Conservation (phyloP, 371 early-diverging fungal genomes). For the Gilbertella persicaria region DNA sequence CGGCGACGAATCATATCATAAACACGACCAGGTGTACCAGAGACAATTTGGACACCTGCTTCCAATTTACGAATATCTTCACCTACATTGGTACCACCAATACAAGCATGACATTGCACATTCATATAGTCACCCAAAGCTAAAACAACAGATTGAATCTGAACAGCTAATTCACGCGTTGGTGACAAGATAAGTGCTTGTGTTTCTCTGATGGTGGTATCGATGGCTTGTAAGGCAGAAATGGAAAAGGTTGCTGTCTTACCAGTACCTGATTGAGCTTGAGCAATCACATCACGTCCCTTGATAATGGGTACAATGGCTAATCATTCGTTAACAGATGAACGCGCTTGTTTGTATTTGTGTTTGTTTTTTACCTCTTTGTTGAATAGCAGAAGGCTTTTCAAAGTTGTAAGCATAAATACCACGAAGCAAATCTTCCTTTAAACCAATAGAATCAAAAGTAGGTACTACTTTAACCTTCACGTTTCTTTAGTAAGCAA, state of each 20-base stretch:
- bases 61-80: constrained; percentile 93
- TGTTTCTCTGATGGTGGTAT: constrained; percentile 78
- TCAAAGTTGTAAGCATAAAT: constrained; percentile 96
- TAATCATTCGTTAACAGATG: constrained; percentile 6
- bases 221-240: constrained; percentile 93
- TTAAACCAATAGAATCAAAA: constrained; percentile 92
- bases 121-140: constrained; percentile 95
- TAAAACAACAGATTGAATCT: constrained; percentile 93
- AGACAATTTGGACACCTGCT: constrained; percentile 92
- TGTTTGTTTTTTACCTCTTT: constrained; percentile 57
- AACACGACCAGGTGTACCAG: constrained; percentile 99
- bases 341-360: not conserved
- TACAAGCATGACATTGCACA: constrained; percentile 93
- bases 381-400: constrained; percentile 97
- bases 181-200: constrained; percentile 98
- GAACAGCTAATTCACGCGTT: constrained; percentile 99
- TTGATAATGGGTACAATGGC: constrained; percentile 94
- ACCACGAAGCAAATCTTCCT: constrained; percentile 95
- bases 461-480: constrained; percentile 76
- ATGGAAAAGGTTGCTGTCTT: constrained; percentile 99
- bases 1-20: constrained; percentile 97
- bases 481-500: constrained; percentile 4
- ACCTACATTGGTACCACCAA: constrained; percentile 94
- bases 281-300: constrained; percentile 97
- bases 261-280: constrained; percentile 99